Base-by-base conservation (phyloP, 306 rosid genomes). In the Glycine soja region DNA sequence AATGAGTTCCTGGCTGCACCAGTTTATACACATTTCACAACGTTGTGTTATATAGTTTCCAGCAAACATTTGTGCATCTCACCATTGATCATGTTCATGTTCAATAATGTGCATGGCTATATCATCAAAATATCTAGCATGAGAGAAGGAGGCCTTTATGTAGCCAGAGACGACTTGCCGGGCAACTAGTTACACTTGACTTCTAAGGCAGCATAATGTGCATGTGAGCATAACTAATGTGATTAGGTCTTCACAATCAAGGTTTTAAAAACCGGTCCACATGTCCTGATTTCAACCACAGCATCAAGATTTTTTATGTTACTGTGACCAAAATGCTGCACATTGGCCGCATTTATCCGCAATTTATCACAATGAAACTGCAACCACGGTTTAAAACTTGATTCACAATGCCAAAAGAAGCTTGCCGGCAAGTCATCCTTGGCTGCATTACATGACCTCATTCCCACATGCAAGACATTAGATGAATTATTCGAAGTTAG, bases 351-450 rank as follows among this genome's bases (percentile, higher is more conserved):
- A 11, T 15, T 10, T 0, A 2, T 1, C 13, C 9, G 3, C 0
- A 15, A 14, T 30, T 56, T 7, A 8, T 6, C 56, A 5, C 10
- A 4, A 58, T 24, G 11, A 24, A 59, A 59, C 2, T 0, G 2
- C 2, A 8, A 3, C 63, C 6, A 0, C 4, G 18, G 8, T 18
- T 57, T 57, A 57, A 19, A 57, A 57, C 34, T 18, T 57, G 5
- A 57, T 3, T 18, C 13, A 8, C 12, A 56, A 56, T 16, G 62
- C 5, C 62, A 15, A 56, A 56, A 16, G 32, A 56, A 56, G 62
- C 30, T 16, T 57, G 63, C 13, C 97, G 97, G 97, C 98, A 95
- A 95, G 94, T 95, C 98, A 95, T 95, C 98, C 97, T 95, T 95
- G 98, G 98, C 98, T 95, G 93, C 90, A 91, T 42, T 62, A 85